phyloP scores from a whole-genome alignment of 108 stramenopile genomes.

The Craspedostauros australis region DNA sequence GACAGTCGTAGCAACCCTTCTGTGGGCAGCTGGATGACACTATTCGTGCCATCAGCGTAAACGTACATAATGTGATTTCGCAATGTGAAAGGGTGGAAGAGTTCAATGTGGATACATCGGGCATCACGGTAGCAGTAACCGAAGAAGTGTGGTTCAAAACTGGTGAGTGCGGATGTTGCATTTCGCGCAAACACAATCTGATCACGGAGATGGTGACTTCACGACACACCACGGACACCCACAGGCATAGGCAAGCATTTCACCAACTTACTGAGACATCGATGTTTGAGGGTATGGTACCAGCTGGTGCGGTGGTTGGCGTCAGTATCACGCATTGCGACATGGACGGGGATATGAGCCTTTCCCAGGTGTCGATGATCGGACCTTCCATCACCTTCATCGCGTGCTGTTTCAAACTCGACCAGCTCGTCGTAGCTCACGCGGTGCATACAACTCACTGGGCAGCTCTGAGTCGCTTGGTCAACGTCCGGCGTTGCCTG shows the following conservation, averaged over 20 bases:
- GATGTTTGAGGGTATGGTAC: conserved; percentile 69
- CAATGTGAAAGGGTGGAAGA: neutral
- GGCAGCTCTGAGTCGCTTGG: conserved; percentile 57
- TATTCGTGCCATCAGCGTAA: no score
- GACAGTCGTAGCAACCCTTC: conserved; percentile 78
- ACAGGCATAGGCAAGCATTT: neutral
- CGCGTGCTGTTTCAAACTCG: conserved; percentile 60
- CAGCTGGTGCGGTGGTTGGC: conserved; percentile 55
- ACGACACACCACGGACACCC: no score
- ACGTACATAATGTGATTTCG: no score
- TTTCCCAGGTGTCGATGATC: conserved; percentile 52
- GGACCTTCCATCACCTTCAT: conserved; percentile 47
- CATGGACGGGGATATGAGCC: conserved; percentile 46
- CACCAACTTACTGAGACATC: conserved; percentile 38
- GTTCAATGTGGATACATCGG: neutral
- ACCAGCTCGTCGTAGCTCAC: conserved; percentile 62
- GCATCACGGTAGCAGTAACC: no score
- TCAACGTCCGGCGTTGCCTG: conserved; percentile 48
- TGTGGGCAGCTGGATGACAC: conserved; percentile 52
- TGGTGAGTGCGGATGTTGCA: no score
- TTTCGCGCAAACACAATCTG: no score
- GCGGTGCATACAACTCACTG: conserved; percentile 75
- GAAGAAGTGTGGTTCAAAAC: no score
- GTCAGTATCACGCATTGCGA: conserved; percentile 69
- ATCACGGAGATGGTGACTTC: no score